Conservation (phyloP, 768 basidiomycete genomes). For the Xerocomus brunneocitrinus region DNA sequence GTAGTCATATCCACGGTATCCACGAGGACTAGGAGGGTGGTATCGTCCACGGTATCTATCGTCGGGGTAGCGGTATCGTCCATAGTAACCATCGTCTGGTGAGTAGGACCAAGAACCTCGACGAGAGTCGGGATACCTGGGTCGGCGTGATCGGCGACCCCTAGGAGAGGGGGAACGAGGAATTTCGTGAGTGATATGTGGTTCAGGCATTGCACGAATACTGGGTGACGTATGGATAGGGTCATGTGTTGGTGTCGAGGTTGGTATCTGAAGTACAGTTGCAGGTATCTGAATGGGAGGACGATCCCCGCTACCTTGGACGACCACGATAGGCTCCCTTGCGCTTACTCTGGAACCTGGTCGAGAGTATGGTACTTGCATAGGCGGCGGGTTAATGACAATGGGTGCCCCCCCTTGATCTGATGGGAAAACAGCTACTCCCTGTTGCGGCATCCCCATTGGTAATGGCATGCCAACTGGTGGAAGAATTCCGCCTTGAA, state of each 20-base stretch:
- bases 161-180: conserved; percentile 9
- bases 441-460: neutral
- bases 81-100: conserved; percentile 8
- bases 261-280: conserved; percentile 14
- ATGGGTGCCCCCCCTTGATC: conserved; percentile 2
- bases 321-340: conserved; percentile 14
- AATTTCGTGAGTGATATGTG: conserved; percentile 4
- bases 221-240: conserved; percentile 21
- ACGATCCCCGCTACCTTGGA: conserved; percentile 13
- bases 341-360: conserved; percentile 13
- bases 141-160: neutral
- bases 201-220: conserved; percentile 20
- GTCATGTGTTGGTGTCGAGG: conserved; percentile 6
- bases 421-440: neutral
- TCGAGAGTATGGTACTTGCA: conserved; percentile 16
- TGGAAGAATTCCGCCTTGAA: conserved; percentile 2
- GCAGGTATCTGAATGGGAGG: conserved; percentile 21
- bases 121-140: conserved; percentile 2
- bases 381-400: conserved; percentile 17
- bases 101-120: conserved; percentile 25
- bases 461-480: neutral
- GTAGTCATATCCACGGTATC: conserved; percentile 9
- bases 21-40: conserved; percentile 16
- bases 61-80: conserved; percentile 12
- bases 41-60: conserved; percentile 11